Conservation (phyloP, 257 asterid species). For the Euphrasia confusa region DNA sequence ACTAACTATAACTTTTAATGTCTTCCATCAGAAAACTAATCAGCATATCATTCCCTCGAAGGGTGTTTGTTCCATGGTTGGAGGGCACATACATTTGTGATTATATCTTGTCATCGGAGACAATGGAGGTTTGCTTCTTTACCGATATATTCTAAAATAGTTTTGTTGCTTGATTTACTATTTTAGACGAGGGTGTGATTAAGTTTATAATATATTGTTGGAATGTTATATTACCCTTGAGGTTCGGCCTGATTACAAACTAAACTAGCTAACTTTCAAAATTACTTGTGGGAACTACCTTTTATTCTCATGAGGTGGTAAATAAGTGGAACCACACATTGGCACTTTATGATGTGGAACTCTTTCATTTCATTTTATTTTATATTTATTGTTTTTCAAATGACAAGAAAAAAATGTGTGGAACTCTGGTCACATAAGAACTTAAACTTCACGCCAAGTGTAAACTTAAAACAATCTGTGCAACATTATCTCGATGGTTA, state of each 20-base stretch:
- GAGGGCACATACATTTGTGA: slow-evolving; percentile 78
- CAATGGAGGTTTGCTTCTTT: slow-evolving; percentile 61
- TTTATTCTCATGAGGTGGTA: too few relatives aligned
- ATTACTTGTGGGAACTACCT: too few relatives aligned
- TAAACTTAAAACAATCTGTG: background rate
- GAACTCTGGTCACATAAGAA: background rate
- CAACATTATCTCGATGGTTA: background rate
- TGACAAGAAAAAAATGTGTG: background rate
- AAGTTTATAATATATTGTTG: background rate
- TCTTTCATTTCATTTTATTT: too few relatives aligned
- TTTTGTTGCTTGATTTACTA: slow-evolving; percentile 17
- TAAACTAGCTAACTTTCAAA: too few relatives aligned
- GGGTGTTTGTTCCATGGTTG: slow-evolving; percentile 91
- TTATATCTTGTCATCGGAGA: slow-evolving; percentile 72
- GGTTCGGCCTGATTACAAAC: too few relatives aligned
- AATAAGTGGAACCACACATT: too few relatives aligned
- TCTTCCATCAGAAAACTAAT: slow-evolving; percentile 48
- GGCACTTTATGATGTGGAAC: too few relatives aligned
- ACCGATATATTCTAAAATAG: background rate
- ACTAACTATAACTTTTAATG: slow-evolving; percentile 26
- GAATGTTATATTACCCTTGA: too few relatives aligned
- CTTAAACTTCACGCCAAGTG: background rate
- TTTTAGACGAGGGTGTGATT: slow-evolving; percentile 6
- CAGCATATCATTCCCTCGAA: slow-evolving; percentile 66
- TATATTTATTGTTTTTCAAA: background rate